Evolutionary conservation across 1,284 basidiomycete genomes (phyloP).

Genomic region (Kwoniella shivajii): DNA sequence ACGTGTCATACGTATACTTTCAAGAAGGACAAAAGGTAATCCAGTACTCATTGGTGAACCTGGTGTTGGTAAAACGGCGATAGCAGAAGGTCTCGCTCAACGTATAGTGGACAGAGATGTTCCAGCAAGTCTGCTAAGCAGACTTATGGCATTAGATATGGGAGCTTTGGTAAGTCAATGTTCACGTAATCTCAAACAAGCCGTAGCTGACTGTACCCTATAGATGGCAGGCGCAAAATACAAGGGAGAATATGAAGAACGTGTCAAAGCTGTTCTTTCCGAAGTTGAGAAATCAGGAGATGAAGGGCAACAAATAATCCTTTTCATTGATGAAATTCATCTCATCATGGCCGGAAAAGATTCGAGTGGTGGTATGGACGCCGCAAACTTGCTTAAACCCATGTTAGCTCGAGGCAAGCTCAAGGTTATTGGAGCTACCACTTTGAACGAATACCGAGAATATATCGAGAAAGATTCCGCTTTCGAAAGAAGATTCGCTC

Average conservation of each 20-base stretch:
- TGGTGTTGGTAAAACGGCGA: slow-evolving; percentile 90
- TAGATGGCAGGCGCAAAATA: slow-evolving; percentile 65
- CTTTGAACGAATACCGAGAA: slow-evolving; percentile 88
- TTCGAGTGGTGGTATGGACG: slow-evolving; percentile 56
- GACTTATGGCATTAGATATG: slow-evolving; percentile 79
- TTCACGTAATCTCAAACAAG: slow-evolving; percentile 26
- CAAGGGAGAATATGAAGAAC: slow-evolving; percentile 97
- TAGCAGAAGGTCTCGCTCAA: slow-evolving; percentile 94
- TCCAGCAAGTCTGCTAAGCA: slow-evolving; percentile 79
- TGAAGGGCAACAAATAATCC: slow-evolving; percentile 79
- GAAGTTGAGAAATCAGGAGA: slow-evolving; percentile 92
- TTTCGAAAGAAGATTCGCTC: slow-evolving; percentile 90
- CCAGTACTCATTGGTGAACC: slow-evolving; percentile 72
- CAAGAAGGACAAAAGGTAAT: slow-evolving; percentile 65
- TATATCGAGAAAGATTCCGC: slow-evolving; percentile 96
- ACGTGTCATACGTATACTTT: slow-evolving; percentile 70
- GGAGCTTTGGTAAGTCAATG: slow-evolving; percentile 61
- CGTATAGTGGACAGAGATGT: slow-evolving; percentile 94
- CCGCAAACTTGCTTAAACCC: slow-evolving; percentile 85
- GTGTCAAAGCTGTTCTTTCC: slow-evolving; percentile 83
- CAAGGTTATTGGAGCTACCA: slow-evolving; percentile 89
- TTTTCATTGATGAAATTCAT: slow-evolving; percentile 95
- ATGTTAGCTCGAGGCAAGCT: slow-evolving; percentile 88
- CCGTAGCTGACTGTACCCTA: background rate
- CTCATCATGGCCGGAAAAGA: slow-evolving; percentile 69